Percentiles rank a stretch among this genome's conserved stretches.
Evolutionary conservation across 2,329 filamentous ascomycete species (phyloP).

Genomic region (Penicillium sp.): DNA sequence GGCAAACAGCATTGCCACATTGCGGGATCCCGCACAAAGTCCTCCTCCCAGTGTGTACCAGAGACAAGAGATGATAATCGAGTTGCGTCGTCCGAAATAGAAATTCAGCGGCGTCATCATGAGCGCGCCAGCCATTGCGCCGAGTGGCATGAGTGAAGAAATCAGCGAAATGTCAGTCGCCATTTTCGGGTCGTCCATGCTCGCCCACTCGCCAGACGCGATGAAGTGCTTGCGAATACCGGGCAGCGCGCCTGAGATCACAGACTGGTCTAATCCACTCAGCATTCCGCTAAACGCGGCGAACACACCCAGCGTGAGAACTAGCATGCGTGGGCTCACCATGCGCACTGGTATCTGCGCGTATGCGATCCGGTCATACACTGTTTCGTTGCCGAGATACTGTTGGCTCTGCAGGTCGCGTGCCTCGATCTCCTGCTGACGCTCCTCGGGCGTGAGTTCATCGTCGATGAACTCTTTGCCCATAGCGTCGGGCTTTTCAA

Average conservation of each 20-base stretch:
- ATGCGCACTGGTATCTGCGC: not conserved
- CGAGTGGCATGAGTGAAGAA: not conserved
- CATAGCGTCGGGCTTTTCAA: not conserved
- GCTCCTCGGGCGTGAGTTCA: not conserved
- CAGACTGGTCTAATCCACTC: not conserved
- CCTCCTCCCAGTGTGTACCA: not conserved
- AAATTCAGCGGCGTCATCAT: not conserved
- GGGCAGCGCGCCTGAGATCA: not conserved
- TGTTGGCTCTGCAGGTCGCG: not conserved
- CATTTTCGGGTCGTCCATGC: not conserved
- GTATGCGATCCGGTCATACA: not conserved
- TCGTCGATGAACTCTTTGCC: not conserved
- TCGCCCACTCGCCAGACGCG: not conserved
- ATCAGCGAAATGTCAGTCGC: not conserved
- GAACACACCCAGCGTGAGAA: not conserved
- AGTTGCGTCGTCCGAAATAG: not conserved
- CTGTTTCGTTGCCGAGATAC: not conserved
- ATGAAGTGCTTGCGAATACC: not conserved
- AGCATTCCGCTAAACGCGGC: not conserved
- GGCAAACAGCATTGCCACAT: not conserved
- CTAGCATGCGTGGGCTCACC: not conserved
- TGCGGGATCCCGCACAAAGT: not conserved
- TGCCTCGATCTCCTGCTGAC: not conserved
- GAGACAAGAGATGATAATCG: not conserved
- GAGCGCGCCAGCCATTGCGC: not conserved